These are phyloP conservation scores for Pseudogymnoascus sp. DNA, from an alignment of 2,329 filamentous ascomycete species.

Conservation along the genomic window DNA sequence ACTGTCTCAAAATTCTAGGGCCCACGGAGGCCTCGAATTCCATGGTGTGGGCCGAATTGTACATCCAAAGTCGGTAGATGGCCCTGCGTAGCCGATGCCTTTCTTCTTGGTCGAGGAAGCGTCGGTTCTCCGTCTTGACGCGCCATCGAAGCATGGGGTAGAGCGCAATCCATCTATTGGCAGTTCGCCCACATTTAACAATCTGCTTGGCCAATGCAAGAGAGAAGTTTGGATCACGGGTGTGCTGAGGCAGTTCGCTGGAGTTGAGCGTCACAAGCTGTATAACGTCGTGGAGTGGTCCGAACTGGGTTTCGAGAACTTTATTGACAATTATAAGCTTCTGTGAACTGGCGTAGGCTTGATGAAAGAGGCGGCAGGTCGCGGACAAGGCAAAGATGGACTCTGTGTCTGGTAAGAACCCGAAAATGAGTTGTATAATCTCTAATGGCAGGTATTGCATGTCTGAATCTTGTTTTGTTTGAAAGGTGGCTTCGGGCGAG, in stretches of 20 bases:
- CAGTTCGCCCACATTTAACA: constrained; percentile 25
- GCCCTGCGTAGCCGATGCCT: constrained; percentile 23
- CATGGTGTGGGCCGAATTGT: constrained; percentile 27
- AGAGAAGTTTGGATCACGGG: constrained; percentile 10
- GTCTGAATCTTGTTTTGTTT: background rate
- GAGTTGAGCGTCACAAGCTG: constrained; percentile 13
- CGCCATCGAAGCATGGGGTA: constrained; percentile 28
- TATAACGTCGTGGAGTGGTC: constrained; percentile 9
- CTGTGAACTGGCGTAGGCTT: background rate
- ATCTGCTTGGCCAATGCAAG: constrained; percentile 19
- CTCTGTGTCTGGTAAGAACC: background rate
- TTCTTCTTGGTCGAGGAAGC: constrained; percentile 24
- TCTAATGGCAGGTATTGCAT: constrained; percentile 12
- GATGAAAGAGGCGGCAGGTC: constrained; percentile 1
- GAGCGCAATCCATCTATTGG: constrained; percentile 26
- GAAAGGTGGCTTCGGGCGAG: background rate
- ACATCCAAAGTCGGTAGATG: constrained; percentile 28
- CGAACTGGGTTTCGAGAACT: constrained; percentile 10
- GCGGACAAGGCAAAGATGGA: background rate
- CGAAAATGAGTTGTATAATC: constrained; percentile 11
- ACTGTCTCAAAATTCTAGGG: background rate
- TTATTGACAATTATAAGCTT: constrained; percentile 11
- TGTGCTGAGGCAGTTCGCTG: background rate
- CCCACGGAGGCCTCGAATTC: constrained; percentile 11
- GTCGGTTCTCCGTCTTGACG: constrained; percentile 24